Evolutionary conservation across 148 eudicot species (phyloP).

Genomic region (Linanthus parryae): DNA sequence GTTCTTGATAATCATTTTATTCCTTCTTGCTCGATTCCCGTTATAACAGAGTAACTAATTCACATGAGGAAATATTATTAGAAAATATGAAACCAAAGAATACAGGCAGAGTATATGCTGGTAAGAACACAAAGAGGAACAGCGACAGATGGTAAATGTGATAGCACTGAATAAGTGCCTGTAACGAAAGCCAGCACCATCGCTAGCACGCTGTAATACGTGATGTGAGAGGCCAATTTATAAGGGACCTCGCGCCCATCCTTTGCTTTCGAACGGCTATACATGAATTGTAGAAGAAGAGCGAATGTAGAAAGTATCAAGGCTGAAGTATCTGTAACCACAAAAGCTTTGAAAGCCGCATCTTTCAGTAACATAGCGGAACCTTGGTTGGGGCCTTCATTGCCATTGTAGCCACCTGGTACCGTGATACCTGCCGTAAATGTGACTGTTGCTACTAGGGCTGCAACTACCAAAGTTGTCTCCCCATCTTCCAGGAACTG

Average conservation of each 20-base stretch:
- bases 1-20: no score
- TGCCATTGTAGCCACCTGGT: conserved; percentile 7
- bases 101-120: no score
- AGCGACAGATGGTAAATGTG: background rate
- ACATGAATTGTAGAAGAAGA: background rate
- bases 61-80: no score
- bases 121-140: background rate
- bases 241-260: no score
- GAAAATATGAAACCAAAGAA: no score
- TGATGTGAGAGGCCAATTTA: background rate
- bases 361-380: background rate
- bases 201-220: background rate
- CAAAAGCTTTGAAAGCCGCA: conserved; percentile 6
- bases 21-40: no score
- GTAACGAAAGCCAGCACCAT: conserved; percentile 9
- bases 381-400: conserved; percentile 8
- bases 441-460: conserved; percentile 10
- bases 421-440: conserved; percentile 12
- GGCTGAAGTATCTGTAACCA: background rate
- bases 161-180: background rate
- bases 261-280: background rate
- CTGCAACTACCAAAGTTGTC: background rate
- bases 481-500: no score
- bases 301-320: background rate
- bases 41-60: no score